phyloP scores from a whole-genome alignment of 1,284 basidiomycete species.

The Stereum hirsutum region DNA sequence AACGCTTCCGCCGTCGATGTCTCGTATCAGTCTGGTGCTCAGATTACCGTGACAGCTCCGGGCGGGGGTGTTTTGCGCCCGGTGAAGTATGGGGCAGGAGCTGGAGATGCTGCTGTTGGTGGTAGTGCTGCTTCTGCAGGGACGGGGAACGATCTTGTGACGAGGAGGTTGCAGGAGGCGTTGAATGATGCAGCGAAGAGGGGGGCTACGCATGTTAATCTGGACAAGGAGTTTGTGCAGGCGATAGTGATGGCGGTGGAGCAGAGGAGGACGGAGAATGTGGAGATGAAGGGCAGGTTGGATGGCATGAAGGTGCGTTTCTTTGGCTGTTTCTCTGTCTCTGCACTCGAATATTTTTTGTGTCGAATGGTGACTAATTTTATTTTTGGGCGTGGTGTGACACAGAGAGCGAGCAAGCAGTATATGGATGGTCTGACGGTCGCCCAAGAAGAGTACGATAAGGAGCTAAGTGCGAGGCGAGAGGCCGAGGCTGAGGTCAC shows the following conservation, averaged over 20 bases:
- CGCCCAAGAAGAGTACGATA: conserved; percentile 90
- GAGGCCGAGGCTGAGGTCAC: conserved; percentile 92
- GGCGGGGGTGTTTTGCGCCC: conserved; percentile 21
- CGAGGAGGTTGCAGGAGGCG: conserved; percentile 47
- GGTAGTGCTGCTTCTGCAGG: too few relatives aligned
- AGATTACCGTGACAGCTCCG: conserved; percentile 38
- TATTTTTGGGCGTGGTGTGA: conserved; percentile 6
- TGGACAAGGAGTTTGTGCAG: conserved; percentile 73
- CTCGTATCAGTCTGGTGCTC: too few relatives aligned
- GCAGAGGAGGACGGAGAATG: conserved; percentile 52
- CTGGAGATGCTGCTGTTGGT: too few relatives aligned
- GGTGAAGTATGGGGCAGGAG: conserved; percentile 26
- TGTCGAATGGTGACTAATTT: background rate
- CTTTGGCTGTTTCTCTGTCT: background rate
- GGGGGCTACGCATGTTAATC: conserved; percentile 53
- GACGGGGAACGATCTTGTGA: conserved; percentile 39
- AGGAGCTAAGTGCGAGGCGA: conserved; percentile 76
- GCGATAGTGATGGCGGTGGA: conserved; percentile 66
- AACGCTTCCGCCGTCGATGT: conserved; percentile 12
- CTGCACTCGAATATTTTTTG: background rate
- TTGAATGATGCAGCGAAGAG: conserved; percentile 56
- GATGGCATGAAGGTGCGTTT: conserved; percentile 74
- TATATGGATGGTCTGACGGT: conserved; percentile 89
- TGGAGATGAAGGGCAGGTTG: conserved; percentile 67
- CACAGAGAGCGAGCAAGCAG: conserved; percentile 77